Conservation (phyloP, 2,329 filamentous ascomycete genomes). For the Dryadomyces quercivorus region DNA sequence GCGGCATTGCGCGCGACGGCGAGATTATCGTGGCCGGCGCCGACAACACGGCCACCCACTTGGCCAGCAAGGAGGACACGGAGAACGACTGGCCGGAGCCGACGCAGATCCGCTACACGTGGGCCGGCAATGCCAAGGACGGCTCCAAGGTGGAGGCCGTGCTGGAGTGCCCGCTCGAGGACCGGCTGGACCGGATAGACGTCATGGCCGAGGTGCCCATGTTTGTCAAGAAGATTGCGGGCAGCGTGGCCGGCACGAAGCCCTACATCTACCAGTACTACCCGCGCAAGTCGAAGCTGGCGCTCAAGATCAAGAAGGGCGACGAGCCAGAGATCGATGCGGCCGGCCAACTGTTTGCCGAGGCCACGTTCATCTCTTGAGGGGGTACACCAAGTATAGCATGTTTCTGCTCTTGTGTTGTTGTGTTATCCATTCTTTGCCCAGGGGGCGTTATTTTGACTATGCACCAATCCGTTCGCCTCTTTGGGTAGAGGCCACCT, state of each 20-base stretch:
- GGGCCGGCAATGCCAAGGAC: slow-evolving; percentile 68
- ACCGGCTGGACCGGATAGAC: slow-evolving; percentile 71
- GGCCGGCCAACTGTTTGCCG: slow-evolving; percentile 67
- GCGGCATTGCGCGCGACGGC: slow-evolving; percentile 68
- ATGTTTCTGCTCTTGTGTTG: background rate
- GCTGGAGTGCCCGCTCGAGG: slow-evolving; percentile 56
- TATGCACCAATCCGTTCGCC: background rate
- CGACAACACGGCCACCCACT: slow-evolving; percentile 55
- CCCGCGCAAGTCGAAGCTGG: slow-evolving; percentile 48
- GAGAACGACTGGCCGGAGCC: slow-evolving; percentile 88
- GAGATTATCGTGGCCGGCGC: slow-evolving; percentile 65
- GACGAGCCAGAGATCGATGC: slow-evolving; percentile 64
- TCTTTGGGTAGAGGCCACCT: too few species aligned
- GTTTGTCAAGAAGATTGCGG: slow-evolving; percentile 90
- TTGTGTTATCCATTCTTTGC: background rate
- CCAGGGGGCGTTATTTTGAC: background rate
- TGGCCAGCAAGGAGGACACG: slow-evolving; percentile 54
- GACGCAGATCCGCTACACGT: slow-evolving; percentile 59
- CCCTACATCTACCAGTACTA: slow-evolving; percentile 96
- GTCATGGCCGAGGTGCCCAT: slow-evolving; percentile 94
- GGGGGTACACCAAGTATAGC: background rate
- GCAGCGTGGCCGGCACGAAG: slow-evolving; percentile 77
- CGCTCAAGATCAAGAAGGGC: slow-evolving; percentile 74
- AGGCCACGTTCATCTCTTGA: slow-evolving; percentile 91
- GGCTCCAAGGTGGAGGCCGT: slow-evolving; percentile 59